Percentiles rank a stretch among this genome's conserved stretches.
Conservation (phyloP, 2,329 filamentous ascomycete genomes). For the Juglanconis oblonga region DNA sequence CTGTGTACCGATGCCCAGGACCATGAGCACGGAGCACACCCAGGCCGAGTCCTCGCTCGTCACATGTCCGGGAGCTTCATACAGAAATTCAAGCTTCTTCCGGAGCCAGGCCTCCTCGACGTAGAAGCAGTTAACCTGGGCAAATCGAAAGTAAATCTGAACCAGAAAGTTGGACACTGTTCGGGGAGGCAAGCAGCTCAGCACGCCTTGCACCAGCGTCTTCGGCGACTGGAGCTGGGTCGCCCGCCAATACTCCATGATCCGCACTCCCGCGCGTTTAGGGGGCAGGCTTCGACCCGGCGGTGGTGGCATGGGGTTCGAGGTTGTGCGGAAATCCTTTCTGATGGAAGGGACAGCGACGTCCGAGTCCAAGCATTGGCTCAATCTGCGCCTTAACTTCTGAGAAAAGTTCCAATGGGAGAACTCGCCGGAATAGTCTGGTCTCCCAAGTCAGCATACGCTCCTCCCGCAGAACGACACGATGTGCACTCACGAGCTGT, state of each 20-base stretch:
- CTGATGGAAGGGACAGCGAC: constrained; percentile 5
- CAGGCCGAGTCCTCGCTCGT: constrained; percentile 39
- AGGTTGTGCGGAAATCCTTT: constrained; percentile 16
- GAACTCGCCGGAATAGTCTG: constrained; percentile 51
- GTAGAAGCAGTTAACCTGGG: constrained; percentile 47
- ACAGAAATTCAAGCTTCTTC: constrained; percentile 38
- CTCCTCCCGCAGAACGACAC: background rate
- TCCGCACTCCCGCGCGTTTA: constrained; percentile 19
- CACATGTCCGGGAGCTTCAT: constrained; percentile 35
- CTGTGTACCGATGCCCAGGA: constrained; percentile 49
- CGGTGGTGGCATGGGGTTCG: constrained; percentile 21
- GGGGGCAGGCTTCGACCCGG: background rate
- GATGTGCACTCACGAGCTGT: constrained; percentile 34
- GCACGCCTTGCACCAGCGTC: constrained; percentile 34
- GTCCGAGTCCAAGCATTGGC: constrained; percentile 13
- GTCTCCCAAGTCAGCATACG: background rate
- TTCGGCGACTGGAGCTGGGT: constrained; percentile 41
- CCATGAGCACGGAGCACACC: constrained; percentile 43
- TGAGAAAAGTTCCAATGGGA: constrained; percentile 52
- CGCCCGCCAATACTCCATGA: constrained; percentile 41
- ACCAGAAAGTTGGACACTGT: constrained; percentile 46
- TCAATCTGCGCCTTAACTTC: constrained; percentile 32
- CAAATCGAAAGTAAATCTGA: constrained; percentile 45
- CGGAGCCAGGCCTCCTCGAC: constrained; percentile 42
- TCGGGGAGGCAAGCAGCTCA: constrained; percentile 42